Conservation (phyloP, 805 yeast genomes). For the Suhomyces vadensis region DNA sequence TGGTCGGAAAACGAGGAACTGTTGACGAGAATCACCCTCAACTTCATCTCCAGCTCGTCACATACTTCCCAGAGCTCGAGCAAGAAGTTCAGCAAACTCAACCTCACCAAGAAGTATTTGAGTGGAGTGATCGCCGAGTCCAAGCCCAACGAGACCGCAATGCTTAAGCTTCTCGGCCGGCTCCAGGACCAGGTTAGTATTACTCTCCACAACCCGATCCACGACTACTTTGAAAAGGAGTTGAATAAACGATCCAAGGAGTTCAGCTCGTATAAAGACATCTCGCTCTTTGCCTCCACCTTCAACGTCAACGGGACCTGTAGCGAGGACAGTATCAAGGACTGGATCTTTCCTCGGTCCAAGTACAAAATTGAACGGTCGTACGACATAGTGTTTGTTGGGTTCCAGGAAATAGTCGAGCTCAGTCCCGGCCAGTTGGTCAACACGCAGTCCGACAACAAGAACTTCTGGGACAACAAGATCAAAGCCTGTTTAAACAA, state of each 20-base stretch:
- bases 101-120: conserved; percentile 37
- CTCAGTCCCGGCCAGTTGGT: conserved; percentile 81
- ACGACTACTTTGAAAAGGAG: conserved; percentile 49
- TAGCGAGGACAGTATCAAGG: conserved; percentile 41
- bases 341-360: conserved; percentile 48
- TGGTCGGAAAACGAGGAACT: conserved; percentile 51
- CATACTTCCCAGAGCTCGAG: conserved; percentile 27
- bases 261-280: conserved; percentile 41
- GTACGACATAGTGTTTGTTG: conserved; percentile 77
- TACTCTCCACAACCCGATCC: conserved; percentile 52
- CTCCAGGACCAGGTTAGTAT: conserved; percentile 47
- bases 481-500: conserved; percentile 49
- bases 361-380: conserved; percentile 26
- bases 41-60: conserved; percentile 45
- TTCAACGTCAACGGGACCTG: conserved; percentile 57
- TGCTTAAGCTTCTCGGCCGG: conserved; percentile 52
- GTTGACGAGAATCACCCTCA: conserved; percentile 40
- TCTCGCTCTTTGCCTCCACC: conserved; percentile 49
- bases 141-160: conserved; percentile 41
- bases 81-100: conserved; percentile 34
- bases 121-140: conserved; percentile 42
- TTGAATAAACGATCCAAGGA: conserved; percentile 40
- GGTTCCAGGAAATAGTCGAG: conserved; percentile 87
- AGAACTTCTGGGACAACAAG: conserved; percentile 65
- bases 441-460: conserved; percentile 65